A percentile compares a stretch with the other conserved stretches of the same genome.
Evolutionary conservation across 768 basidiomycete genomes (phyloP).

Genomic region (Psilocybe sp.): DNA sequence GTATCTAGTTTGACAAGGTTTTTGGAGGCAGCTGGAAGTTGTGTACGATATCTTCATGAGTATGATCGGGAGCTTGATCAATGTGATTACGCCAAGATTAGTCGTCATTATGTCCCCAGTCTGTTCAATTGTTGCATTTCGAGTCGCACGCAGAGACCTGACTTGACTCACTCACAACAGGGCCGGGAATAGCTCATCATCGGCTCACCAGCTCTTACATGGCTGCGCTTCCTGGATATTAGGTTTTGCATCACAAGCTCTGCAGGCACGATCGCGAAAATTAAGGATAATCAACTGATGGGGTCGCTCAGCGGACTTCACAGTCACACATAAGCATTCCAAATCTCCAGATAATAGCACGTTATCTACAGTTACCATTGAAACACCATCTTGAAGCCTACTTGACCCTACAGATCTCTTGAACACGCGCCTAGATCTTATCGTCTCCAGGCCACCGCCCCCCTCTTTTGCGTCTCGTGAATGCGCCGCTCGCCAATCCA

Average conservation of each 20-base stretch:
- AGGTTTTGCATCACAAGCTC: conserved; percentile 20
- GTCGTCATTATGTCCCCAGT: too few relatives aligned
- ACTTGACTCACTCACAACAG: too few relatives aligned
- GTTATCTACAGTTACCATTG: conserved; percentile 15
- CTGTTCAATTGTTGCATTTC: too few relatives aligned
- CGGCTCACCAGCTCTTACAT: not conserved
- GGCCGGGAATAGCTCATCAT: not conserved
- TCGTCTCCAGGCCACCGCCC: conserved; percentile 27
- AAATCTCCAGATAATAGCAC: conserved; percentile 3
- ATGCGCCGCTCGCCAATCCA: conserved; percentile 5
- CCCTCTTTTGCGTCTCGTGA: not conserved
- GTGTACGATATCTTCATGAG: too few relatives aligned
- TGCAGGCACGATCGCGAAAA: conserved; percentile 16
- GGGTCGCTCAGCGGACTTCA: conserved; percentile 1
- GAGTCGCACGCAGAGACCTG: too few relatives aligned
- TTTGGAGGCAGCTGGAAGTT: too few relatives aligned
- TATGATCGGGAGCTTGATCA: too few relatives aligned
- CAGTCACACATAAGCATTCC: conserved; percentile 3
- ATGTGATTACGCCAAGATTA: too few relatives aligned
- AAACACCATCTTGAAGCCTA: too few relatives aligned
- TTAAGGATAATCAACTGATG: conserved; percentile 8
- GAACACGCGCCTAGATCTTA: conserved; percentile 22
- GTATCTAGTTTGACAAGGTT: too few relatives aligned
- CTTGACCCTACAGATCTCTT: conserved; percentile 1
- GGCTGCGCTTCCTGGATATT: conserved; percentile 12